Percentiles rank a stretch among this genome's conserved stretches.
phyloP scores from a whole-genome alignment of 108 stramenopile species.

The Pseudonitzschia multiseries region DNA sequence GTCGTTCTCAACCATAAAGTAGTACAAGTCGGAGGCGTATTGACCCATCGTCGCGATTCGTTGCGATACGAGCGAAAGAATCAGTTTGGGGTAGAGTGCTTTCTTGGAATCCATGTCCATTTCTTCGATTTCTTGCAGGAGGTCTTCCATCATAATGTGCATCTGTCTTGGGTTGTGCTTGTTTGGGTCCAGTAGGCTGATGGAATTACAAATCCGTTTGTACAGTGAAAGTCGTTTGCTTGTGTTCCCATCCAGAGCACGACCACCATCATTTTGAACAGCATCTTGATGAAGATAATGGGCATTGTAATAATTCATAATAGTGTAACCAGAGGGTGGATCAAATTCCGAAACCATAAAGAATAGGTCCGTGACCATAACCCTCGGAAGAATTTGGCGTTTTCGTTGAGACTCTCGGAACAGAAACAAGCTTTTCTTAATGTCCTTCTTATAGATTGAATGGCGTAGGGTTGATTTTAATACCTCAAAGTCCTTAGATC shows the following conservation, averaged over 20 bases:
- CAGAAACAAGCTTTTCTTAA: background rate
- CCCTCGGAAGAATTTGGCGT: background rate
- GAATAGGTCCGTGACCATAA: conserved; percentile 2
- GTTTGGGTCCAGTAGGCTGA: conserved; percentile 4
- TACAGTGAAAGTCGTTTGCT: conserved; percentile 3
- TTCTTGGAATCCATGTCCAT: conserved; percentile 18
- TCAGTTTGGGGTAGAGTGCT: conserved; percentile 27
- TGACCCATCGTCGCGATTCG: conserved; percentile 21
- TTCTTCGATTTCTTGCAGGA: conserved; percentile 25
- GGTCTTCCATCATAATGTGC: conserved; percentile 9
- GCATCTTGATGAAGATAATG: background rate
- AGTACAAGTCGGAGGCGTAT: conserved; percentile 27
- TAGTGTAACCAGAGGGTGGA: background rate
- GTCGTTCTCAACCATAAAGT: conserved; percentile 31
- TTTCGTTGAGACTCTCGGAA: conserved; percentile 9
- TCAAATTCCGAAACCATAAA: conserved; percentile 9
- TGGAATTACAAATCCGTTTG: conserved; percentile 23
- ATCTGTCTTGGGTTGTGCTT: conserved; percentile 4
- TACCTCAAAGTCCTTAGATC: background rate
- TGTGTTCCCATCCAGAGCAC: background rate
- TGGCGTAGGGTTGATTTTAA: background rate
- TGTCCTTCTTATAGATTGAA: background rate
- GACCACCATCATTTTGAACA: background rate
- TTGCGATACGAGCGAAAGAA: conserved; percentile 32
- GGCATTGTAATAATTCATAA: background rate